Evolutionary conservation across 2,329 filamentous ascomycete species (phyloP), one percentile per base, ranked within the genome.

Genomic region (Blumeria hordei): DNA sequence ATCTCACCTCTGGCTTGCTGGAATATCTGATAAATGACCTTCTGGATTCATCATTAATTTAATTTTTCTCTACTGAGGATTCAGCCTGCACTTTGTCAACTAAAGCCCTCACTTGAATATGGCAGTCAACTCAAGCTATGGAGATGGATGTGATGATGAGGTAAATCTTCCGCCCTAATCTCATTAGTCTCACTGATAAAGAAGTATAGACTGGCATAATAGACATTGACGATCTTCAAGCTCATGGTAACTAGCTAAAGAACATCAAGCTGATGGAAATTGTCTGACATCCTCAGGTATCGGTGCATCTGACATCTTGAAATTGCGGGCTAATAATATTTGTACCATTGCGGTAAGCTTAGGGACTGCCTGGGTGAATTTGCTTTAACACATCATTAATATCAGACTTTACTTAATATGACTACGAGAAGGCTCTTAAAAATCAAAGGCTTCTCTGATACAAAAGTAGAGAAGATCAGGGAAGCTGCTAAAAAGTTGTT

Each of bases 391-490:
- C 35, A 54, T 49, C 54, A n/a, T 54, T 47, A 16, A 11, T 9
- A 51, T 14, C n/a, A 80, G 77, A 74, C 75, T 47, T 75, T 83
- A 37, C 72, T 79, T 59, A 69, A 72, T 14, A 75, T 76, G 14
- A 80, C 77, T 44, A 72, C 76, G 54, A 75, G 73, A 61, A 76
- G 71, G 16, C 69, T 83, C 14, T 67, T 78, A 54, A 82, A 78
- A 64, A 82, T 83, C 65, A 82, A 81, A 62, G 80, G 80, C 8
- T 81, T 83, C 66, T 82, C 78, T 56, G 80, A 83, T 63, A 71
- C 77, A 62, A 83, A 83, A 65, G 80, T 83, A 3, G 80, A 83
- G 59, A 83, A 83, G 65, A 73, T 83, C 63, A 83, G 81, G 62
- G 80, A 83, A 60, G 80, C 80, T 52, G 72, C 78, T 55, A 70